Evolutionary conservation across 345 rosid species (phyloP).

Genomic region (Pistacia atlantica): DNA sequence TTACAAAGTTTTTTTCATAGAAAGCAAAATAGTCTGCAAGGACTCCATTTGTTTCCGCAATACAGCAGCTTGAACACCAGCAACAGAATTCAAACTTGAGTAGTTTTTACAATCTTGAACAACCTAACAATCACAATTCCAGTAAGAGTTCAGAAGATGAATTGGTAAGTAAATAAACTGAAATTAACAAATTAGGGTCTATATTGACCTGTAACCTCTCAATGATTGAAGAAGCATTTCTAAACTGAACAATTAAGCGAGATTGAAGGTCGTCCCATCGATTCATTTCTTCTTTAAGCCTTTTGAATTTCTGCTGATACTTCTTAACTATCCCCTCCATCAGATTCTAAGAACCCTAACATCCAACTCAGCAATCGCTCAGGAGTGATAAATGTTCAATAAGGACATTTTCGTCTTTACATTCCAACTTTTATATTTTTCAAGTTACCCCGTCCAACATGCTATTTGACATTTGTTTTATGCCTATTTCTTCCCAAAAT

Average conservation of each 20-base stretch:
- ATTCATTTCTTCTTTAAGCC: slow-evolving; percentile 59
- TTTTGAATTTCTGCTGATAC: slow-evolving; percentile 67
- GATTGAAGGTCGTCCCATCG: slow-evolving; percentile 74
- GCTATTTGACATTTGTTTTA: too few relatives aligned
- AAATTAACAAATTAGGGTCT: background rate
- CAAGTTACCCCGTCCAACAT: too few relatives aligned
- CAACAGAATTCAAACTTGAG: slow-evolving; percentile 52
- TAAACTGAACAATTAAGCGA: slow-evolving; percentile 56
- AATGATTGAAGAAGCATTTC: slow-evolving; percentile 69
- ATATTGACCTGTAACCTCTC: slow-evolving; percentile 58
- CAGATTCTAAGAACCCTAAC: slow-evolving; percentile 7
- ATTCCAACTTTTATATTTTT: too few relatives aligned
- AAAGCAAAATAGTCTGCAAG: slow-evolving; percentile 51
- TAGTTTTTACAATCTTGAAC: slow-evolving; percentile 54
- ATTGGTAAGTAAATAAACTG: background rate
- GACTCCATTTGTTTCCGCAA: slow-evolving; percentile 74
- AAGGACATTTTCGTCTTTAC: too few relatives aligned
- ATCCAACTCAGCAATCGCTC: too few relatives aligned
- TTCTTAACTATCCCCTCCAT: slow-evolving; percentile 76
- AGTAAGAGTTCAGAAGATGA: background rate
- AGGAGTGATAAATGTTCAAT: too few relatives aligned
- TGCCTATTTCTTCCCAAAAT: too few relatives aligned
- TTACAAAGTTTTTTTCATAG: slow-evolving; percentile 62
- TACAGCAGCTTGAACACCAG: slow-evolving; percentile 58
- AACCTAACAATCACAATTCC: slow-evolving; percentile 31